Conservation (phyloP, 192 early-diverging fungal species). For the Rhizophagus sp. region DNA sequence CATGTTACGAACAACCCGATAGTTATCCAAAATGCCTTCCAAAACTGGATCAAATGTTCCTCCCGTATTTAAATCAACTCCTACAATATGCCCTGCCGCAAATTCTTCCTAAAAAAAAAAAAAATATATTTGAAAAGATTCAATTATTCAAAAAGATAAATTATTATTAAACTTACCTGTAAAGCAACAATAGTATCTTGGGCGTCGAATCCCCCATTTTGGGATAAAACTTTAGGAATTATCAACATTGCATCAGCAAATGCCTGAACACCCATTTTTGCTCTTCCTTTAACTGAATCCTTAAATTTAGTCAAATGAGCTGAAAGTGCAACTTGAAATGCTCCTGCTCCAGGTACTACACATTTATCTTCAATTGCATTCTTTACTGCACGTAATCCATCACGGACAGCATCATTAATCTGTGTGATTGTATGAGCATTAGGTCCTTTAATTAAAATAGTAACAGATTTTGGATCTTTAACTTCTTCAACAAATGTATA, state of each 20-base stretch:
- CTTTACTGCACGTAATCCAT: slow-evolving; percentile 97
- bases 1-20: slow-evolving; percentile 95
- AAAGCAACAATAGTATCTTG: slow-evolving; percentile 94
- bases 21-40: slow-evolving; percentile 99
- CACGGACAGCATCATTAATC: slow-evolving; percentile 97
- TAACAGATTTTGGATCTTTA: slow-evolving; percentile 85
- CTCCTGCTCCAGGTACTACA: slow-evolving; percentile 93
- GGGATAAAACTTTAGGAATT: slow-evolving; percentile 94
- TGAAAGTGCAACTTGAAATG: slow-evolving; percentile 91
- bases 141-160: not conserved
- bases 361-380: slow-evolving; percentile 94
- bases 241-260: slow-evolving; percentile 96
- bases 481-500: slow-evolving; percentile 99
- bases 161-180: slow-evolving; percentile 47
- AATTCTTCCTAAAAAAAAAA: slow-evolving; percentile 71
- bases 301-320: slow-evolving; percentile 87
- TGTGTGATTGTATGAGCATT: slow-evolving; percentile 91
- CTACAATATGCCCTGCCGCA: slow-evolving; percentile 87
- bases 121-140: not conserved
- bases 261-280: slow-evolving; percentile 95
- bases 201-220: slow-evolving; percentile 94
- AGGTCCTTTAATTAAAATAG: slow-evolving; percentile 92
- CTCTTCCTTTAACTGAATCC: slow-evolving; percentile 84
- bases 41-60: slow-evolving; percentile 88
- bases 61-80: slow-evolving; percentile 92